Percentiles rank a stretch among this genome's conserved stretches.
Evolutionary conservation across 352 stramenopile genomes (phyloP).

Genomic region (Phytopythium chamaehyphon): DNA sequence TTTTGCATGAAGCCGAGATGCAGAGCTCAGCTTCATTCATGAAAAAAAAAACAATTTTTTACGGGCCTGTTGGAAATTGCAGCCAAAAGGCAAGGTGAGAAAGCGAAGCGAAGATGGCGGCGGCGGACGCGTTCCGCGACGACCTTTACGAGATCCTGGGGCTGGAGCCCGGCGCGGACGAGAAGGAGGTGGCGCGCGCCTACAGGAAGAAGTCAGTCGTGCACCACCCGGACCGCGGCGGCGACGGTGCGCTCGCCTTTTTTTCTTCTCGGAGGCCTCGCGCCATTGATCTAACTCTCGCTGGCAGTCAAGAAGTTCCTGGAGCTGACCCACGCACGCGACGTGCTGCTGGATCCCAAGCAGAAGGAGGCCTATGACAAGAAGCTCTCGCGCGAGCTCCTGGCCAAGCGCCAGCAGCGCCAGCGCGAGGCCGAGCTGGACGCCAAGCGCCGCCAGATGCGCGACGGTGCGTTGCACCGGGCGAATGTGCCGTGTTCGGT

Average conservation of each 20-base stretch:
- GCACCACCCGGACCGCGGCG: conserved; percentile 76
- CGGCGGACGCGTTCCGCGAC: conserved; percentile 27
- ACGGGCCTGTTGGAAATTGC: no score
- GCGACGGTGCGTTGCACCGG: conserved; percentile 33
- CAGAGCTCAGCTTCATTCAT: no score
- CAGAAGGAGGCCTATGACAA: conserved; percentile 84
- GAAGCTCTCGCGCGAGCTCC: conserved; percentile 55
- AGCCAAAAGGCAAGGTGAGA: neutral
- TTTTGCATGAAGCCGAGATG: no score
- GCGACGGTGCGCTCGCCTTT: conserved; percentile 44
- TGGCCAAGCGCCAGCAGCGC: conserved; percentile 63
- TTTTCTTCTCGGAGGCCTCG: neutral
- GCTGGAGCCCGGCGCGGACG: conserved; percentile 56
- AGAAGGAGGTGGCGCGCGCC: conserved; percentile 66
- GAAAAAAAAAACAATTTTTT: no score
- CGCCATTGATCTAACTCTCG: neutral
- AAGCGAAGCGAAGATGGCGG: conserved; percentile 16
- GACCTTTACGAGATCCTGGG: conserved; percentile 78
- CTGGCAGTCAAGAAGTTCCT: conserved; percentile 73
- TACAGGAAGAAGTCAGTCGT: conserved; percentile 83
- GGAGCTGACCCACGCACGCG: conserved; percentile 72
- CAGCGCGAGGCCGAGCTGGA: conserved; percentile 59
- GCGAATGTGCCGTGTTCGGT: conserved; percentile 1
- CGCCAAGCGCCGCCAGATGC: conserved; percentile 55
- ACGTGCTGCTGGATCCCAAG: conserved; percentile 72